phyloP scores from a whole-genome alignment of 208 protist species.

The Trypanosomatidae sp. region DNA sequence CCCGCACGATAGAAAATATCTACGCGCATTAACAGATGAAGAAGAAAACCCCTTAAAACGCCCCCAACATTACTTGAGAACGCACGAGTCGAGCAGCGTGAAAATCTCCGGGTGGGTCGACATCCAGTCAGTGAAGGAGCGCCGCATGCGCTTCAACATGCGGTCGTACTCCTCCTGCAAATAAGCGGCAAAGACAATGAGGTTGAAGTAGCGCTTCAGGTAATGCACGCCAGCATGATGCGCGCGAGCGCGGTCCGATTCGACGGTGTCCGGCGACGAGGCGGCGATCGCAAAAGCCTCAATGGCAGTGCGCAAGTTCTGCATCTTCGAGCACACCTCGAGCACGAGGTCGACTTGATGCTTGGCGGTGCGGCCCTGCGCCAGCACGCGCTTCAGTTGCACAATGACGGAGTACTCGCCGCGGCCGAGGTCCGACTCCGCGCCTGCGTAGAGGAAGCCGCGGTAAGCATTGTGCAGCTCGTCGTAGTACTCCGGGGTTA shows the following conservation, averaged over 20 bases:
- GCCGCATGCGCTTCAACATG: slow-evolving; percentile 55
- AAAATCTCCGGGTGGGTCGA: slow-evolving; percentile 65
- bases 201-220: slow-evolving; percentile 86
- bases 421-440: slow-evolving; percentile 45
- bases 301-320: slow-evolving; percentile 88
- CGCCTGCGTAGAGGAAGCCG: slow-evolving; percentile 49
- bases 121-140: slow-evolving; percentile 65
- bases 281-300: slow-evolving; percentile 70
- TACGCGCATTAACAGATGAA: neutral
- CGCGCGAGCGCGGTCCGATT: slow-evolving; percentile 68
- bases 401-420: slow-evolving; percentile 80
- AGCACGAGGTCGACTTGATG: slow-evolving; percentile 81
- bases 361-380: slow-evolving; percentile 68
- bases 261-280: slow-evolving; percentile 70
- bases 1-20: too few species aligned
- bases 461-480: slow-evolving; percentile 75
- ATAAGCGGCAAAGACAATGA: slow-evolving; percentile 87
- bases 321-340: slow-evolving; percentile 84
- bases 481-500: slow-evolving; percentile 85
- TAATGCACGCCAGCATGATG: slow-evolving; percentile 89
- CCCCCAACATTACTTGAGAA: slow-evolving; percentile 42
- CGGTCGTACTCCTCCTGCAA: slow-evolving; percentile 81
- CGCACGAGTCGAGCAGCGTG: slow-evolving; percentile 52
- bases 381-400: slow-evolving; percentile 82
- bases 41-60: neutral